phyloP scores from a whole-genome alignment of 257 asterid species.

The Buddleja alternifolia region DNA sequence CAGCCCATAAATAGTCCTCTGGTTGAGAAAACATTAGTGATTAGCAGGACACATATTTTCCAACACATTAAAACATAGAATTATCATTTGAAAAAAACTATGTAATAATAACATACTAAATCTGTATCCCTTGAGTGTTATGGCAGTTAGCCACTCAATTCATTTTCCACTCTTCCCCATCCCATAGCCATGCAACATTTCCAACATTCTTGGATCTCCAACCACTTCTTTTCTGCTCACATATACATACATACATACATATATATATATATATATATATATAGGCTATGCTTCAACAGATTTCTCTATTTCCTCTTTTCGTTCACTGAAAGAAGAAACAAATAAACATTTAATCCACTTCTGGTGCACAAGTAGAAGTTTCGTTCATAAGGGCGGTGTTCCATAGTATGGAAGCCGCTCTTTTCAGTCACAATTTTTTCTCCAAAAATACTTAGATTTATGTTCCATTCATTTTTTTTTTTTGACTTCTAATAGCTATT shows the following conservation, averaged over 20 bases:
- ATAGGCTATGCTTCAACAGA: background rate
- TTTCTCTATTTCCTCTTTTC: slow-evolving; percentile 17
- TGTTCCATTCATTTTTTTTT: background rate
- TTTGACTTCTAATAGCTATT: background rate
- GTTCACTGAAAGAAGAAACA: background rate
- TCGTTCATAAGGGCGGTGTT: slow-evolving; percentile 52
- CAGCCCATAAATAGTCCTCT: background rate
- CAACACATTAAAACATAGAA: background rate
- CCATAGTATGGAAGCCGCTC: slow-evolving; percentile 61
- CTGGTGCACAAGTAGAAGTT: slow-evolving; percentile 3
- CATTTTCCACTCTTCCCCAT: slow-evolving; percentile 15
- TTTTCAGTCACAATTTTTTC: slow-evolving; percentile 9
- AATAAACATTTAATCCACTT: background rate
- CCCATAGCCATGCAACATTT: slow-evolving; percentile 22
- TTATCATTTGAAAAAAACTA: background rate
- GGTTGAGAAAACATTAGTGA: background rate
- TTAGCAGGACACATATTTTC: background rate
- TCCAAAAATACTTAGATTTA: background rate
- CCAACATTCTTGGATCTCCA: slow-evolving; percentile 57
- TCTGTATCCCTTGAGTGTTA: background rate
- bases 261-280: background rate
- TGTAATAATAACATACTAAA: background rate
- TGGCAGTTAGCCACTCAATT: slow-evolving; percentile 29
- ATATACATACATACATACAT: background rate
- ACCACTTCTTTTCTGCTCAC: slow-evolving; percentile 21